phyloP scores from a whole-genome alignment of 2,329 filamentous ascomycete species.

The Rugonectria rugulosa region DNA sequence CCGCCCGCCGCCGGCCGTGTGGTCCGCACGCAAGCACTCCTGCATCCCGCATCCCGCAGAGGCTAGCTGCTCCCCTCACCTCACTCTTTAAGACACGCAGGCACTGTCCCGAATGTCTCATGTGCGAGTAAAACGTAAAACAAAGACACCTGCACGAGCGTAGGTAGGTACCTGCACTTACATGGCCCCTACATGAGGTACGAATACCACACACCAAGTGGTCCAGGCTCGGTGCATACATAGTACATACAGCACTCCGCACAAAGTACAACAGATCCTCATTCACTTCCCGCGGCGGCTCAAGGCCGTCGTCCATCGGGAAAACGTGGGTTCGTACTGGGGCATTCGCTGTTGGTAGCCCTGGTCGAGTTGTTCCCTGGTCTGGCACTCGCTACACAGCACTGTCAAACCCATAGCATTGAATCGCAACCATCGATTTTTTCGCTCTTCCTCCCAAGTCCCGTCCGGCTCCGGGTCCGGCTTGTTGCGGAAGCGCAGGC shows the following conservation, averaged over 20 bases:
- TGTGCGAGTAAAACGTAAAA: conserved; percentile 5
- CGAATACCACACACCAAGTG: background rate
- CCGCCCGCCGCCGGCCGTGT: conserved; percentile 15
- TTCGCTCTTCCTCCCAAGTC: background rate
- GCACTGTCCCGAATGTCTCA: conserved; percentile 9
- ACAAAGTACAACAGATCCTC: background rate
- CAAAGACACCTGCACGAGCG: too few species aligned
- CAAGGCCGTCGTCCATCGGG: conserved; percentile 22
- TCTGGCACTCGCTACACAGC: conserved; percentile 31
- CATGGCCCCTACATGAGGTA: background rate
- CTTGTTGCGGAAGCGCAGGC: conserved; percentile 4
- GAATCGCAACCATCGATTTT: too few species aligned
- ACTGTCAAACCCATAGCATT: too few species aligned
- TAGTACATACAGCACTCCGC: background rate
- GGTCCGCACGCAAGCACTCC: conserved; percentile 2
- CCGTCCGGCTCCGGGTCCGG: conserved; percentile 26
- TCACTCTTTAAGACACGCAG: too few species aligned
- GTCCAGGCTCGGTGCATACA: conserved; percentile 7
- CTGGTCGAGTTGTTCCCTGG: conserved; percentile 30
- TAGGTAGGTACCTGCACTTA: too few species aligned
- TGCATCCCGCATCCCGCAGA: conserved; percentile 10
- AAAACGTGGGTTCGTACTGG: conserved; percentile 32
- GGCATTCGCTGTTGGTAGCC: conserved; percentile 25
- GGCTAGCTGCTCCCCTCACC: too few species aligned
- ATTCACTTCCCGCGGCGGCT: conserved; percentile 16